These are phyloP conservation scores for Phragmites australis DNA, from an alignment of 176 grass and related monocot species.

Conservation along the genomic window DNA sequence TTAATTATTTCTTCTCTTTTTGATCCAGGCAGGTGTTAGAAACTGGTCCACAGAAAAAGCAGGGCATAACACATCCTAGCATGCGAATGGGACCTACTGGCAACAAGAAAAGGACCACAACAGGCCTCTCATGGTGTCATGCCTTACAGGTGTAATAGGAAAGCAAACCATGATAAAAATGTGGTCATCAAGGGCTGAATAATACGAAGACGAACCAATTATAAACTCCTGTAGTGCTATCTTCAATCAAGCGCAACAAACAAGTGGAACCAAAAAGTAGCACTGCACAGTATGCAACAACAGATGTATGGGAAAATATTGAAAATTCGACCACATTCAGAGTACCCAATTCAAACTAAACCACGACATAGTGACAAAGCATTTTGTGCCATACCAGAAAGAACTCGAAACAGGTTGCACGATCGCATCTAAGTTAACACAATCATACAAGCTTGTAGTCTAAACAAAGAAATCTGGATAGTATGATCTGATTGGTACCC, in stretches of 20 bases:
- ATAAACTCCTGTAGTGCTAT: neutral
- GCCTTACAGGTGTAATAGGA: neutral
- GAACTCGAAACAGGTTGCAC: neutral
- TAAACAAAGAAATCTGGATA: neutral
- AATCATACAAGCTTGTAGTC: neutral
- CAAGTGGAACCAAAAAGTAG: neutral
- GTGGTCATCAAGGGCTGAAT: neutral
- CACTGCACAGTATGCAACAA: neutral
- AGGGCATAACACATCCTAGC: neutral
- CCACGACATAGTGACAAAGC: neutral
- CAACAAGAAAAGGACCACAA: neutral
- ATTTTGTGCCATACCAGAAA: neutral
- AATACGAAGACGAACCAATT: neutral
- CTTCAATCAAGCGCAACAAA: constrained; percentile 2
- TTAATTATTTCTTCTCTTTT: neutral
- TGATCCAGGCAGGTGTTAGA: neutral
- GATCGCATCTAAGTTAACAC: neutral
- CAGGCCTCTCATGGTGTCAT: neutral
- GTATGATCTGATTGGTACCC: neutral
- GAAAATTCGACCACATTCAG: neutral
- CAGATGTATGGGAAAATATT: neutral
- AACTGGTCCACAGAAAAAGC: constrained; percentile 1
- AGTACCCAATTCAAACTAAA: neutral
- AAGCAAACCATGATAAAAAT: constrained; percentile 17
- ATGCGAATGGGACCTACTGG: neutral